phyloP scores from a whole-genome alignment of 805 yeast genomes.

The Zygoascus flipseniorum region DNA sequence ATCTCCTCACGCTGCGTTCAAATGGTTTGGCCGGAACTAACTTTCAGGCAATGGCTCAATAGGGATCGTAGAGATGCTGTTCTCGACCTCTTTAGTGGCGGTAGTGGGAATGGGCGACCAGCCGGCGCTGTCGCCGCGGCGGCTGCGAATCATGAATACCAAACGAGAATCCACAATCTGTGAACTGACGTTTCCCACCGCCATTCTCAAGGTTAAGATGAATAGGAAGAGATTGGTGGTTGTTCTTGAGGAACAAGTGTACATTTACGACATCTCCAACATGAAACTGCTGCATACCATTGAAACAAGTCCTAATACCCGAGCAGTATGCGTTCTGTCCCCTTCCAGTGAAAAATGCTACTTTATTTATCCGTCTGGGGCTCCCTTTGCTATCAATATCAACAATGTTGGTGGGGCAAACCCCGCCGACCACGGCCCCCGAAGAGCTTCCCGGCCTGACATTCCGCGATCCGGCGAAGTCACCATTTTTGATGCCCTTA shows the following conservation, averaged over 20 bases:
- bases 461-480: slow-evolving; percentile 47
- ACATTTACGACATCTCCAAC: slow-evolving; percentile 82
- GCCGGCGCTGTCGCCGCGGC: slow-evolving; percentile 58
- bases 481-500: slow-evolving; percentile 67
- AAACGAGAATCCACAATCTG: slow-evolving; percentile 69
- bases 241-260: slow-evolving; percentile 69
- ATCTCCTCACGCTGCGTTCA: background rate
- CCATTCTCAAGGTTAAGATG: slow-evolving; percentile 61
- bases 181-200: slow-evolving; percentile 77
- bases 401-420: slow-evolving; percentile 3
- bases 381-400: slow-evolving; percentile 11
- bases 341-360: slow-evolving; percentile 39
- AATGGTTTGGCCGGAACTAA: background rate
- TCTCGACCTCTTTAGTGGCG: slow-evolving; percentile 79
- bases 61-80: slow-evolving; percentile 76
- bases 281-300: slow-evolving; percentile 72
- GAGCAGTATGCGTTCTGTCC: slow-evolving; percentile 31
- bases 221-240: slow-evolving; percentile 79
- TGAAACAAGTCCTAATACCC: slow-evolving; percentile 44
- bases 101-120: slow-evolving; percentile 71
- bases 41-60: slow-evolving; percentile 31
- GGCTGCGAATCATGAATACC: slow-evolving; percentile 75
- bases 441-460: slow-evolving; percentile 16
- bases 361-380: slow-evolving; percentile 47
- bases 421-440: slow-evolving; percentile 8